Conservation (phyloP, 2,329 filamentous ascomycete genomes). For the Ascocoryne sarcoides region DNA sequence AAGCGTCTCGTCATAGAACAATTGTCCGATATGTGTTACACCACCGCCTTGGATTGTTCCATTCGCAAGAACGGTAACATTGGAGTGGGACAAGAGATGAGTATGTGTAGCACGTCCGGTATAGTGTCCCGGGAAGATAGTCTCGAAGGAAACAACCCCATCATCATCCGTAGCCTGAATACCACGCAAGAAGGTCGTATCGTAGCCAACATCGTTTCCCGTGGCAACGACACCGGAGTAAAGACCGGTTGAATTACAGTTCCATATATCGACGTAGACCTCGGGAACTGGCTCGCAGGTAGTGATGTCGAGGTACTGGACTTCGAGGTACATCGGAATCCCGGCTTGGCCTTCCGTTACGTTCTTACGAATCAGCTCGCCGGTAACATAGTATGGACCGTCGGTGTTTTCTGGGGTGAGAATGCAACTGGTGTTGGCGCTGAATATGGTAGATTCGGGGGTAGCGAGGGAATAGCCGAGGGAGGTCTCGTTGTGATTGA, state of each 20-base stretch:
- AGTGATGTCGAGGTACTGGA: constrained; percentile 35
- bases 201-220: constrained; percentile 21
- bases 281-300: constrained; percentile 32
- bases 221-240: constrained; percentile 29
- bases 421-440: constrained; percentile 37
- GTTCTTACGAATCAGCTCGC: constrained; percentile 32
- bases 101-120: constrained; percentile 38
- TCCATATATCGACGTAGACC: constrained; percentile 33
- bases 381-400: constrained; percentile 43
- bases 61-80: constrained; percentile 22
- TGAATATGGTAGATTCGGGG: constrained; percentile 32
- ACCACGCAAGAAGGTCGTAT: constrained; percentile 32
- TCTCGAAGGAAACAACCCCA: constrained; percentile 34
- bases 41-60: constrained; percentile 39
- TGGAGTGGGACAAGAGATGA: constrained; percentile 34
- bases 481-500: constrained; percentile 13
- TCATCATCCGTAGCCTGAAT: constrained; percentile 33
- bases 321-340: constrained; percentile 40
- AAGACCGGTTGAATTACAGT: constrained; percentile 33
- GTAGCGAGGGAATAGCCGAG: constrained; percentile 29
- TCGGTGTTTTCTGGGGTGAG: constrained; percentile 43
- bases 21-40: constrained; percentile 46
- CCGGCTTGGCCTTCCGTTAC: constrained; percentile 36
- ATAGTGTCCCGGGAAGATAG: constrained; percentile 39
- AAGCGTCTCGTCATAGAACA: constrained; percentile 50